A percentile compares a stretch with the other conserved stretches of the same genome.
Conservation (phyloP, 768 basidiomycete species). For the Tephrocybe sp. region DNA sequence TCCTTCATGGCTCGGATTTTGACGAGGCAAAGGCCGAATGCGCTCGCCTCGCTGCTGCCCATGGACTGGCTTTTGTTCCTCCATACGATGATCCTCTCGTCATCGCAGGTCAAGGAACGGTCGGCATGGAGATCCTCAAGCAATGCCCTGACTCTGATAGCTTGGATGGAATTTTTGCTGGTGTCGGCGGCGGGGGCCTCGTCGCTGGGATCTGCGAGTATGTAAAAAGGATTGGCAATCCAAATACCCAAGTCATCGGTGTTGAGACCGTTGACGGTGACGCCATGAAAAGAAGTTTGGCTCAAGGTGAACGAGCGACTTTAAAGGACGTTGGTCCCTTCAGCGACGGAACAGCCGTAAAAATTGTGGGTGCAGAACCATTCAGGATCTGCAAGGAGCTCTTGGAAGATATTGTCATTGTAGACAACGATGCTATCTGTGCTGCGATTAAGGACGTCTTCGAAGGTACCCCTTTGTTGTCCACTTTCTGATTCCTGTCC, state of each 20-base stretch:
- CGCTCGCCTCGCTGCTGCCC: slow-evolving; percentile 69
- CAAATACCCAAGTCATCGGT: slow-evolving; percentile 77
- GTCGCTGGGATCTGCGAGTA: slow-evolving; percentile 90
- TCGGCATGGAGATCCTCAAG: slow-evolving; percentile 93
- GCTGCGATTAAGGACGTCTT: slow-evolving; percentile 99
- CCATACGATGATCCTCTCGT: slow-evolving; percentile 97
- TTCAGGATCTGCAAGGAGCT: slow-evolving; percentile 88
- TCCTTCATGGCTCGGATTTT: slow-evolving; percentile 89
- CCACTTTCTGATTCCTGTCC: slow-evolving; percentile 1
- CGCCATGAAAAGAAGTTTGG: slow-evolving; percentile 85
- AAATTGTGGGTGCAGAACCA: slow-evolving; percentile 91
- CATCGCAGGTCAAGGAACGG: slow-evolving; percentile 95
- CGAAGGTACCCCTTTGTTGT: slow-evolving; percentile 59
- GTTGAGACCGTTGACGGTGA: slow-evolving; percentile 96
- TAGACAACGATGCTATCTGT: slow-evolving; percentile 94
- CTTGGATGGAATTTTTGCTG: slow-evolving; percentile 82
- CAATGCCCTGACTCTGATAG: slow-evolving; percentile 74
- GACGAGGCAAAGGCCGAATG: slow-evolving; percentile 97
- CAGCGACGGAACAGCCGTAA: slow-evolving; percentile 96
- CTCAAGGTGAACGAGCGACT: slow-evolving; percentile 77
- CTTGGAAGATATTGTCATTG: slow-evolving; percentile 79
- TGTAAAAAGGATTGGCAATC: slow-evolving; percentile 88
- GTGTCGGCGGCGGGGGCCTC: slow-evolving; percentile 94
- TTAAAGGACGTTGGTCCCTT: slow-evolving; percentile 93
- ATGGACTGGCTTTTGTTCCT: slow-evolving; percentile 87